Evolutionary conservation across 305 asterid species (phyloP).

Genomic region (Solanum chacoense): DNA sequence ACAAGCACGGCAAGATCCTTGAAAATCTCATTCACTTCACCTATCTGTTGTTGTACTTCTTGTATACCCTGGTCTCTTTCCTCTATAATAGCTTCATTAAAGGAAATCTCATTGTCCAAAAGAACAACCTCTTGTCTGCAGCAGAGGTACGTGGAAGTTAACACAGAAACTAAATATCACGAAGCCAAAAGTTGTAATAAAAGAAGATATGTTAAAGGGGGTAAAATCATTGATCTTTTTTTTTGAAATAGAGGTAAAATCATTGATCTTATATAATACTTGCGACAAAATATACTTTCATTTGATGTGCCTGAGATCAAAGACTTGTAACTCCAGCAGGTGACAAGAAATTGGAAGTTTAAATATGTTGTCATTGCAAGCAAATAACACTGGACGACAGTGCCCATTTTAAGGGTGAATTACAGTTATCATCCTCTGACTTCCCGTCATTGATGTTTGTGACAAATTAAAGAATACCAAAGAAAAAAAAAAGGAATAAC

Average conservation of each 20-base stretch:
- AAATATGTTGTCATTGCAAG: background rate
- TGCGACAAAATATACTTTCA: too few relatives aligned
- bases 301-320: background rate
- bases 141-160: conserved; percentile 3
- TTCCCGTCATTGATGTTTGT: background rate
- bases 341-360: background rate
- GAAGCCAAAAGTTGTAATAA: background rate
- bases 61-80: conserved; percentile 57
- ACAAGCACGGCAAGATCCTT: conserved; percentile 58
- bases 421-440: background rate
- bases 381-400: background rate
- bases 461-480: background rate
- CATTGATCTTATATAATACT: too few relatives aligned
- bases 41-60: conserved; percentile 53
- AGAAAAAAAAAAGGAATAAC: background rate
- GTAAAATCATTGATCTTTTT: too few relatives aligned
- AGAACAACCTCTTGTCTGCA: conserved; percentile 39
- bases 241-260: too few relatives aligned
- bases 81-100: conserved; percentile 55
- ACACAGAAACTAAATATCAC: background rate
- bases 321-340: background rate
- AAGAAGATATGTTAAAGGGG: background rate
- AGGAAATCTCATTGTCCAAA: conserved; percentile 39
- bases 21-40: conserved; percentile 56
- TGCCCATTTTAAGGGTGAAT: background rate